Conservation (phyloP, 2,329 filamentous ascomycete species). For the Colletotrichum endophyticum region DNA sequence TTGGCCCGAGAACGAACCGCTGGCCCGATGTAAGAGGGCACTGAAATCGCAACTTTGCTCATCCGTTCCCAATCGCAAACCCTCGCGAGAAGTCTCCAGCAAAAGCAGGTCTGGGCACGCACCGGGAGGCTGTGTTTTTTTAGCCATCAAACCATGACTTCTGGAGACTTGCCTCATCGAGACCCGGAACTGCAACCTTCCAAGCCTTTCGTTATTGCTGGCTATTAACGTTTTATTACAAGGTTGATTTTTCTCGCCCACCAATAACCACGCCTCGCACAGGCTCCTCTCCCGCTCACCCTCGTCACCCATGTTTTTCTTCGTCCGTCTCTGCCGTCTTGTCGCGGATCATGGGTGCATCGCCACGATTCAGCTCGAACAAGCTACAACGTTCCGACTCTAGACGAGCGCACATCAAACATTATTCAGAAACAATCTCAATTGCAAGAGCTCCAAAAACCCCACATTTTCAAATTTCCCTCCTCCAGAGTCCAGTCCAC, state of each 20-base stretch:
- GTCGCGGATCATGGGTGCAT: conserved; percentile 13
- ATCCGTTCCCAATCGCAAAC: not conserved
- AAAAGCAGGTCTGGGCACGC: not conserved
- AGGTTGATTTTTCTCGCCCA: not conserved
- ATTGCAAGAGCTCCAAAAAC: not conserved
- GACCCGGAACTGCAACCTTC: not conserved
- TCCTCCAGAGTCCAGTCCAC: not conserved
- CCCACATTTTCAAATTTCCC: conserved; percentile 2
- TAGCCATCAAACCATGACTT: not conserved
- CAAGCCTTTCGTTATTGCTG: not conserved
- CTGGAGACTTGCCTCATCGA: not conserved
- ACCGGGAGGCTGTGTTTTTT: conserved; percentile 5
- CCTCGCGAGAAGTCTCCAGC: not conserved
- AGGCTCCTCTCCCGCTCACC: not conserved
- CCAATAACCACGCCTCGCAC: not conserved
- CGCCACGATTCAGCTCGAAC: conserved; percentile 11
- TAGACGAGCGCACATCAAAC: conserved; percentile 20
- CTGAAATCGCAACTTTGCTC: conserved; percentile 7
- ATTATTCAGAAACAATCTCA: conserved; percentile 11
- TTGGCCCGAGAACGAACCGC: not conserved
- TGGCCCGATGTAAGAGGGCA: not conserved
- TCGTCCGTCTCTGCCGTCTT: not conserved
- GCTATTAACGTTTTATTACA: not conserved
- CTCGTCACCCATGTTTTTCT: not conserved
- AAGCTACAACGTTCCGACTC: not conserved